phyloP scores from a whole-genome alignment of 148 eudicot species.

The Salicornia ramosissima region DNA sequence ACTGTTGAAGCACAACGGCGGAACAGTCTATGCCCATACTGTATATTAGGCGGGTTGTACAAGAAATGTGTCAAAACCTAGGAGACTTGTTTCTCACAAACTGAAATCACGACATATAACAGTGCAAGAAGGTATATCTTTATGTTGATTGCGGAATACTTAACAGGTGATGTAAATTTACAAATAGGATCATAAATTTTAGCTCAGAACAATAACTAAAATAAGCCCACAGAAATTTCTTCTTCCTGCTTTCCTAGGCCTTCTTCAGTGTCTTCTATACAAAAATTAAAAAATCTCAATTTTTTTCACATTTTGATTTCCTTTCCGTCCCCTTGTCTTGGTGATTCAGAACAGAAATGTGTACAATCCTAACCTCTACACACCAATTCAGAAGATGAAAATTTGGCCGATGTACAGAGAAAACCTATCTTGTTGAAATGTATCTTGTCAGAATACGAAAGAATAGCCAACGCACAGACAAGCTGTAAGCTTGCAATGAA shows the following conservation, averaged over 20 bases:
- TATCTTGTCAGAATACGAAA: not conserved
- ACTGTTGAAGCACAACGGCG: too few relatives aligned
- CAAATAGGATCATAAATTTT: not conserved
- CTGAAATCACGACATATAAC: not conserved
- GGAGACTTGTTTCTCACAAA: not conserved
- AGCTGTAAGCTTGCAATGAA: not conserved
- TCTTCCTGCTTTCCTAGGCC: not conserved
- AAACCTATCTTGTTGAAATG: not conserved
- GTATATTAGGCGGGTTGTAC: not conserved
- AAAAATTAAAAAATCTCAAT: constrained; percentile 1
- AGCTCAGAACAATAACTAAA: not conserved
- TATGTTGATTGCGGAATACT: not conserved
- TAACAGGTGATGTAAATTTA: too few relatives aligned
- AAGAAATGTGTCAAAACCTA: not conserved
- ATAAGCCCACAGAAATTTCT: not conserved
- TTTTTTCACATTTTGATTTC: not conserved
- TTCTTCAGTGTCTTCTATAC: not conserved
- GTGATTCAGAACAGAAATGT: not conserved
- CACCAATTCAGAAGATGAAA: not conserved
- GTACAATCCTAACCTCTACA: not conserved
- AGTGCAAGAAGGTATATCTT: not conserved
- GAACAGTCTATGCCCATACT: not conserved
- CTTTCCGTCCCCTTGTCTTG: not conserved
- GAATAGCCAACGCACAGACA: not conserved
- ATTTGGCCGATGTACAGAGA: not conserved